Conservation (phyloP, 2,329 filamentous ascomycete species). For the Calonectria hongkongensis region DNA sequence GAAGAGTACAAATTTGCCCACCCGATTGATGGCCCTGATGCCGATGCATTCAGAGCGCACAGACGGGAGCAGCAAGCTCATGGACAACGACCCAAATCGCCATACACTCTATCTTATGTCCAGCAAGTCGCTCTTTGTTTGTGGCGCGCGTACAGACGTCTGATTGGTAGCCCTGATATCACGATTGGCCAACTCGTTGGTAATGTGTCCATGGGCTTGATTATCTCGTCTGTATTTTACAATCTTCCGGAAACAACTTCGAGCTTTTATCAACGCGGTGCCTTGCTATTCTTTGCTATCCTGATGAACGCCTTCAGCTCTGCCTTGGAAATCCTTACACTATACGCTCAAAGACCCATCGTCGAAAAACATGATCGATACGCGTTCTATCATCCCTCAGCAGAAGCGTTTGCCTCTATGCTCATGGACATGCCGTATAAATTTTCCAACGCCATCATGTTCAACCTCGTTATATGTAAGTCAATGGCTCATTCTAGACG, state of each 20-base stretch:
- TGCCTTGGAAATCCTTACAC: constrained; percentile 86
- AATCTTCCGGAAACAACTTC: constrained; percentile 78
- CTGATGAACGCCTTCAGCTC: constrained; percentile 89
- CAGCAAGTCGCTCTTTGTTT: constrained; percentile 88
- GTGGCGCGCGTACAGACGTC: constrained; percentile 85
- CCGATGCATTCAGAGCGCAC: constrained; percentile 73
- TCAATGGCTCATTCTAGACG: too few species aligned
- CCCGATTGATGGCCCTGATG: constrained; percentile 72
- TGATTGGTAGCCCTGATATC: constrained; percentile 85
- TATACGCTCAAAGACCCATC: constrained; percentile 92
- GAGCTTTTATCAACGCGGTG: constrained; percentile 86
- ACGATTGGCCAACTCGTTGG: constrained; percentile 81
- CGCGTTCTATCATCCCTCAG: constrained; percentile 91
- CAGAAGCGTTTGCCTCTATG: constrained; percentile 94
- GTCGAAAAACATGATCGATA: constrained; percentile 93
- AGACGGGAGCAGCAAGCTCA: constrained; percentile 73
- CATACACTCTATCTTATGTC: constrained; percentile 85
- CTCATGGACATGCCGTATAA: constrained; percentile 89
- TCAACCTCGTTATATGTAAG: constrained; percentile 75
- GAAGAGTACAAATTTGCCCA: constrained; percentile 72
- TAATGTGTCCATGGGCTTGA: constrained; percentile 84
- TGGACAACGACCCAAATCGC: constrained; percentile 79
- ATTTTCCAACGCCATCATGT: constrained; percentile 80
- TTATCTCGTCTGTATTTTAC: constrained; percentile 88
- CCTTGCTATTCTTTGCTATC: constrained; percentile 90